Evolutionary conservation across 225 moss, liverwort and hornwort genomes (phyloP).

Genomic region (Thuidium tamariscinum): DNA sequence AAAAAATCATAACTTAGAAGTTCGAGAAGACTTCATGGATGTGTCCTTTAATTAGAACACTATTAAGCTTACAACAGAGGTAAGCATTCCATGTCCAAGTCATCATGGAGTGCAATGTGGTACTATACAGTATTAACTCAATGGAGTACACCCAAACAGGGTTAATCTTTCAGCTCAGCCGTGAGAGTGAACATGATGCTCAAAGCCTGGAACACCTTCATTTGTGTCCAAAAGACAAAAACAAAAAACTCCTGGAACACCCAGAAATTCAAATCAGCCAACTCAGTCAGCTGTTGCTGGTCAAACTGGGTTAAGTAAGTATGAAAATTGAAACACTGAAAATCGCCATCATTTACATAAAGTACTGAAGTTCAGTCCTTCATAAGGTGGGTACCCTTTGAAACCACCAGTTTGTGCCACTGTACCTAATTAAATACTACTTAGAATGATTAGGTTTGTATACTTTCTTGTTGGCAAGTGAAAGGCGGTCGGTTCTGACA

Average conservation of each 20-base stretch:
- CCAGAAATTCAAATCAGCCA: neutral
- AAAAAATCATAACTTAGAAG: neutral
- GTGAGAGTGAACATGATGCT: neutral
- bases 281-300: neutral
- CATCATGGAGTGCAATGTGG: neutral
- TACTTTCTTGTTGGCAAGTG: neutral
- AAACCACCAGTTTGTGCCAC: accelerated
- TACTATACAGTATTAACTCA: neutral
- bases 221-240: too few relatives aligned
- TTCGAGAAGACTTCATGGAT: neutral
- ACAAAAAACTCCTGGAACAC: neutral
- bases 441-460: too few relatives aligned
- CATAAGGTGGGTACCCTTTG: accelerated
- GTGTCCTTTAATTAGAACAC: neutral
- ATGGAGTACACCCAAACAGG: neutral
- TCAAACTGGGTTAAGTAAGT: neutral
- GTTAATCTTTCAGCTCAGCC: neutral
- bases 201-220: neutral
- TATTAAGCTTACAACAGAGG: neutral
- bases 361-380: neutral
- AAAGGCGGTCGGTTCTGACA: accelerated
- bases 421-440: neutral
- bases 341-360: neutral
- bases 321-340: neutral
- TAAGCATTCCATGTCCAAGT: too few relatives aligned